phyloP scores from a whole-genome alignment of 139 green algal species.

The Micromonas commoda region DNA sequence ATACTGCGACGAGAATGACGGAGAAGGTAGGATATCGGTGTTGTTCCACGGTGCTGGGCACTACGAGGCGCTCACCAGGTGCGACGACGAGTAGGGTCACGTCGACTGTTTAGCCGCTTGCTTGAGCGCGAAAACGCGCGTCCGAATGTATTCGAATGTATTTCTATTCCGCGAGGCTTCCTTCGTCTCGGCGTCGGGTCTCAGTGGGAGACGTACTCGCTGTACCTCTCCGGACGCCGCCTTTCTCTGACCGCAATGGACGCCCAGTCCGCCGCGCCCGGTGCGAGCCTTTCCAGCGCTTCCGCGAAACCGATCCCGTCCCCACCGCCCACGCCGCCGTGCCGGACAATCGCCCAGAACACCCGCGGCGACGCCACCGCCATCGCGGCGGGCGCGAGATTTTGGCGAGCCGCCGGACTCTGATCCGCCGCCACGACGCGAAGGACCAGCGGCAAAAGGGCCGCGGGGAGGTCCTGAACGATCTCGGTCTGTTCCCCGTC shows the following conservation, averaged over 20 bases:
- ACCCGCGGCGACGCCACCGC: conserved; percentile 32
- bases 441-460: conserved; percentile 14
- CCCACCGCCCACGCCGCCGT: conserved; percentile 11
- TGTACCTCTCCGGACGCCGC: not conserved
- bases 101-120: too few relatives aligned
- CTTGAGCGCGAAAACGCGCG: too few relatives aligned
- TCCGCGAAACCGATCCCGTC: not conserved
- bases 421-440: conserved; percentile 4
- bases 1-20: not conserved
- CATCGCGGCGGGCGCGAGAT: conserved; percentile 30
- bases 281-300: not conserved
- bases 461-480: conserved; percentile 9
- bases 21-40: not conserved
- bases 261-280: conserved; percentile 14
- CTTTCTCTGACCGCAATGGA: not conserved
- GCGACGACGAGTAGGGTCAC: not conserved
- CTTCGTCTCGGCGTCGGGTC: not conserved
- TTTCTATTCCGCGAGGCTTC: too few relatives aligned
- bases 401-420: not conserved
- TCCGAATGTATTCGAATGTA: too few relatives aligned
- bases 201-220: not conserved
- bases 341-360: conserved; percentile 36
- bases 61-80: conserved; percentile 13
- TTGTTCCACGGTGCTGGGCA: conserved; percentile 23
- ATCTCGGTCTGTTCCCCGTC: not conserved